phyloP scores from a whole-genome alignment of 139 green algal genomes.

The Chlamydomonas sp. region DNA sequence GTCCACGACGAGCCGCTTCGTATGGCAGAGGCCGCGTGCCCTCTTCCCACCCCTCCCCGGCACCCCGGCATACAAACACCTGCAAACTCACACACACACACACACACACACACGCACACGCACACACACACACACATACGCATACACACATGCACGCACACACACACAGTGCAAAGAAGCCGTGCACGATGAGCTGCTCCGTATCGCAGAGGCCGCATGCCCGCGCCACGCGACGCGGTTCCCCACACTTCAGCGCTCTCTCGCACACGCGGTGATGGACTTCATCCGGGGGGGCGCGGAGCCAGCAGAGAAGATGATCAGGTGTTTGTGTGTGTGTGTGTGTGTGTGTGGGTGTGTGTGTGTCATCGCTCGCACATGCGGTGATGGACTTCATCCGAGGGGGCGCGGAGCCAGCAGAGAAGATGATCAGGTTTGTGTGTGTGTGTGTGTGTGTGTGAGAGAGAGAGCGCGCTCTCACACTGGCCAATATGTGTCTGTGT shows the following conservation, averaged over 20 bases:
- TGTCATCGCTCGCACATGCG: no score
- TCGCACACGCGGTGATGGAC: constrained; percentile 58
- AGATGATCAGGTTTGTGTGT: constrained; percentile 54
- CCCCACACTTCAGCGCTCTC: constrained; percentile 47
- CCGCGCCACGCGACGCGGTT: constrained; percentile 63
- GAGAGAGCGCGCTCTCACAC: no score
- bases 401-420: constrained; percentile 49
- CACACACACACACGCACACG: no score
- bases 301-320: constrained; percentile 65
- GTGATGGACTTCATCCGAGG: constrained; percentile 65
- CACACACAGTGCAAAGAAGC: constrained; percentile 49
- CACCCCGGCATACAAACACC: no score
- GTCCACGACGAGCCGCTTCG: constrained; percentile 74
- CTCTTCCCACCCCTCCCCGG: no score
- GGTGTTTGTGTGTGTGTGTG: no score
- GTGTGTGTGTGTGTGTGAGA: no score
- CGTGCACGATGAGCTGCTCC: constrained; percentile 73
- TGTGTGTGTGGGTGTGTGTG: no score
- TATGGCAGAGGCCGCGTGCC: constrained; percentile 63
- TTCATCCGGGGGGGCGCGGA: constrained; percentile 57
- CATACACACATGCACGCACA: no score
- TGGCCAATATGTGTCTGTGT: no score
- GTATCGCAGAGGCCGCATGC: constrained; percentile 62
- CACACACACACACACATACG: no score
- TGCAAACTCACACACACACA: no score